A percentile compares a stretch with the other conserved stretches of the same genome.
These are phyloP conservation scores for Oxyria digyna DNA, from an alignment of 148 eudicot genomes.

Conservation along the genomic window DNA sequence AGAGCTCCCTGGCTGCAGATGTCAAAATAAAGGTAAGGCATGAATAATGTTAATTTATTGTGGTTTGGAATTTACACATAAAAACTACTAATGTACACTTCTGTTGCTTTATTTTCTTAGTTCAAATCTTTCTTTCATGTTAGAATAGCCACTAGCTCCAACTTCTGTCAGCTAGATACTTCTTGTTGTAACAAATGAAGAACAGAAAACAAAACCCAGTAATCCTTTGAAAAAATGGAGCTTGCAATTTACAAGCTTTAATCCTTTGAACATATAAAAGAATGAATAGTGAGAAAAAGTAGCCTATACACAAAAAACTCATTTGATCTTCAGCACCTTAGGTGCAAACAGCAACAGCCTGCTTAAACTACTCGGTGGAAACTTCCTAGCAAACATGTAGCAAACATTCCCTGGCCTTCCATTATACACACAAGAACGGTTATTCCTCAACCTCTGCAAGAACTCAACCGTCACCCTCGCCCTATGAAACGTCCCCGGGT, in stretches of 20 bases:
- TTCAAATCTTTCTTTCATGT: neutral
- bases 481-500: slow-evolving; percentile 29
- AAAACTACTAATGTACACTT: neutral
- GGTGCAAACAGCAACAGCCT: slow-evolving; percentile 31
- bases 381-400: slow-evolving; percentile 43
- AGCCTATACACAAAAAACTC: neutral
- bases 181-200: neutral
- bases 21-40: neutral
- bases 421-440: slow-evolving; percentile 27
- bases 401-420: slow-evolving; percentile 23
- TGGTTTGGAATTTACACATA: neutral
- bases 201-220: slow-evolving; percentile 1
- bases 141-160: too few relatives aligned
- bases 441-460: slow-evolving; percentile 21
- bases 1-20: neutral
- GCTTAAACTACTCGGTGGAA: slow-evolving; percentile 26
- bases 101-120: neutral
- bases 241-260: neutral
- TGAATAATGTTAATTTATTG: neutral
- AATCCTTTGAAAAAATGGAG: neutral
- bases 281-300: neutral
- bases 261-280: neutral
- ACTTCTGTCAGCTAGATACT: too few relatives aligned
- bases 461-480: slow-evolving; percentile 16
- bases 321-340: slow-evolving; percentile 26